phyloP scores from a whole-genome alignment of 1,139 yeast species.

The Pichia sp. region DNA sequence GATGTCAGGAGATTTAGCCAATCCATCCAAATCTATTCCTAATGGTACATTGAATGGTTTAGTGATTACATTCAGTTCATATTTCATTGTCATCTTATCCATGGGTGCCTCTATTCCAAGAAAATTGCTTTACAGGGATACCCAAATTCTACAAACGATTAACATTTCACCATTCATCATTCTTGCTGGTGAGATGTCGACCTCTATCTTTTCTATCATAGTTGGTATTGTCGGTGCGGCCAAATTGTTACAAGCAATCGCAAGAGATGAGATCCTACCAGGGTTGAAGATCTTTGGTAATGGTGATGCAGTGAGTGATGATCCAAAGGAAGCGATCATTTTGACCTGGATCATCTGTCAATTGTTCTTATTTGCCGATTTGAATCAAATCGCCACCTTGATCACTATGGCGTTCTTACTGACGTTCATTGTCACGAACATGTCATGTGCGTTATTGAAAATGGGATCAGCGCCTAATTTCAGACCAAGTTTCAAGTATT shows the following conservation, averaged over 20 bases:
- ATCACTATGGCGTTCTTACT: slow-evolving; percentile 96
- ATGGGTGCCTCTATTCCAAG: slow-evolving; percentile 83
- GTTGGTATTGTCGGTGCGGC: slow-evolving; percentile 98
- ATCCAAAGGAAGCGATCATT: slow-evolving; percentile 62
- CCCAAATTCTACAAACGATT: slow-evolving; percentile 81
- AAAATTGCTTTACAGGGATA: slow-evolving; percentile 67
- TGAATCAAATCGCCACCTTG: slow-evolving; percentile 90
- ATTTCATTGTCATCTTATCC: slow-evolving; percentile 71
- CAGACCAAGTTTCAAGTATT: slow-evolving; percentile 89
- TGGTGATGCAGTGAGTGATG: slow-evolving; percentile 26
- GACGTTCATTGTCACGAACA: slow-evolving; percentile 91
- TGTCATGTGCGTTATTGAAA: slow-evolving; percentile 86
- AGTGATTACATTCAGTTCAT: slow-evolving; percentile 68
- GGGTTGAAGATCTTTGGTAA: slow-evolving; percentile 60
- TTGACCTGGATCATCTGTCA: slow-evolving; percentile 85
- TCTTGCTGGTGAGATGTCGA: slow-evolving; percentile 84
- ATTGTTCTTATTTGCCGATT: slow-evolving; percentile 79
- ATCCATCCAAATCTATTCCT: slow-evolving; percentile 88
- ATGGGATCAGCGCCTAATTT: slow-evolving; percentile 96
- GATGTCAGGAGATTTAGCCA: slow-evolving; percentile 92
- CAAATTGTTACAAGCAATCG: slow-evolving; percentile 83
- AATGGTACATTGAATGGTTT: slow-evolving; percentile 86
- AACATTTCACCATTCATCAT: slow-evolving; percentile 69
- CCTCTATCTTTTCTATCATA: slow-evolving; percentile 86
- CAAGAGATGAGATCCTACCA: slow-evolving; percentile 83